Conservation (phyloP, 352 stramenopile genomes). For the Globisporangium middletonii region DNA sequence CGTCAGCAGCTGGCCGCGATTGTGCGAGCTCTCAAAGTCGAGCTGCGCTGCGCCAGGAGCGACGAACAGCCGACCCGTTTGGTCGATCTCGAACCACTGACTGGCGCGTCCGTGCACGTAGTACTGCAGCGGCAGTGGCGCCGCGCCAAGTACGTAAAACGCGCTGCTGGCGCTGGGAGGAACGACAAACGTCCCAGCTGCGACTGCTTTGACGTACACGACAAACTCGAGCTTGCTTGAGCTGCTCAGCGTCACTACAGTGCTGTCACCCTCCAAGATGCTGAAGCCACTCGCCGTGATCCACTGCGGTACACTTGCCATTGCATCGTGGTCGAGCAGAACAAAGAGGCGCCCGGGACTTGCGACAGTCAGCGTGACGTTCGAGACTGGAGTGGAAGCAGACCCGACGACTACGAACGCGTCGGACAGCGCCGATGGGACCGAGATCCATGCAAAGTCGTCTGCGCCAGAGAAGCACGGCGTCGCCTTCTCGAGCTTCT, state of each 20-base stretch:
- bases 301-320: background rate
- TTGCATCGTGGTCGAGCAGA: slow-evolving; percentile 3
- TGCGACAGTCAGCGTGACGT: slow-evolving; percentile 1
- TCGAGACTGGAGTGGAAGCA: background rate
- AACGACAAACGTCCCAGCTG: background rate
- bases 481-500: background rate
- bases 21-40: slow-evolving; percentile 31
- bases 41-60: slow-evolving; percentile 11
- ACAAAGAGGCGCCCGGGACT: slow-evolving; percentile 6
- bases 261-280: background rate
- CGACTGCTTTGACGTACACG: slow-evolving; percentile 12
- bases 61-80: slow-evolving; percentile 18
- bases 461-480: slow-evolving; percentile 3
- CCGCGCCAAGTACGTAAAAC: slow-evolving; percentile 25
- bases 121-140: slow-evolving; percentile 15
- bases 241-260: slow-evolving; percentile 21
- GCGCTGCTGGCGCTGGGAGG: background rate
- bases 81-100: slow-evolving; percentile 18
- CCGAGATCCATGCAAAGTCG: slow-evolving; percentile 12
- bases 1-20: slow-evolving; percentile 15
- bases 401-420: slow-evolving; percentile 6
- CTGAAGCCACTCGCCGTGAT: slow-evolving; percentile 2
- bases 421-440: background rate
- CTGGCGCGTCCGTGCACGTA: slow-evolving; percentile 20
- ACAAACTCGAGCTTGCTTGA: slow-evolving; percentile 21